Evolutionary conservation across 2,329 filamentous ascomycete species (phyloP), one percentile per base, ranked within the genome.

Genomic region (Alternaria arborescens): DNA sequence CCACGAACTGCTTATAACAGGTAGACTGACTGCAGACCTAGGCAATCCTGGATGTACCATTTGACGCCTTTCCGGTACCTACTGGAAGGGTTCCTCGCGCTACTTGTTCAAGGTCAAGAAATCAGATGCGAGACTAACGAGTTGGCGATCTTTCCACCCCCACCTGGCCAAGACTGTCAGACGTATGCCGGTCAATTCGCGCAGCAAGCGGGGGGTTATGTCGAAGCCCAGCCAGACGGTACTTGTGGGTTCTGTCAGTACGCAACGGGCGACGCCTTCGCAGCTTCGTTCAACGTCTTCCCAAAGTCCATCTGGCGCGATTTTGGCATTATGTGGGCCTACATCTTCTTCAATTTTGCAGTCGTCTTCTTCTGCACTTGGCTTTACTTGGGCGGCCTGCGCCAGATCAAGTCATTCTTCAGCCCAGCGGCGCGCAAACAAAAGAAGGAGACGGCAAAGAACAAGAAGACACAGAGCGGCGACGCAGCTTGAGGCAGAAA

Each of bases 51-150:
- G 77, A 78, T 79, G 76, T 79, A 78, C 63, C 76, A 72, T 85
- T 80, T 91, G 22, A 88, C 88, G 0, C 89, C 89, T 0, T 90
- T 90, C 76, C 85, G 86, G 62, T 91, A 91, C 67, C 82, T 91
- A 0, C 77, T 92, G 3, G 87, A 89, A 68, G 88, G 83, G 0
- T 83, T 90, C 53, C 79, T 92, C 1, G 85, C 82, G 0, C 83
- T 85, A 14, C 79, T 86, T 0, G 82, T 86, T 0, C 83, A 88
- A 62, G 78, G 83, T 0, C 79, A 88, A 18, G 82, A 84, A 0
- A 83, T 92, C 16, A 62, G 73, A 7, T 92, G 89, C 62, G 77
- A 82, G 0, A 62, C 79, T 5, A 78, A 79, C 1, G 89, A 92
- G 70, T 83, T 88, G 32, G 87, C 88, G 0, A 81, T 82, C 8